phyloP scores from a whole-genome alignment of 805 yeast species.

The Wickerhamomyces canadensis region DNA sequence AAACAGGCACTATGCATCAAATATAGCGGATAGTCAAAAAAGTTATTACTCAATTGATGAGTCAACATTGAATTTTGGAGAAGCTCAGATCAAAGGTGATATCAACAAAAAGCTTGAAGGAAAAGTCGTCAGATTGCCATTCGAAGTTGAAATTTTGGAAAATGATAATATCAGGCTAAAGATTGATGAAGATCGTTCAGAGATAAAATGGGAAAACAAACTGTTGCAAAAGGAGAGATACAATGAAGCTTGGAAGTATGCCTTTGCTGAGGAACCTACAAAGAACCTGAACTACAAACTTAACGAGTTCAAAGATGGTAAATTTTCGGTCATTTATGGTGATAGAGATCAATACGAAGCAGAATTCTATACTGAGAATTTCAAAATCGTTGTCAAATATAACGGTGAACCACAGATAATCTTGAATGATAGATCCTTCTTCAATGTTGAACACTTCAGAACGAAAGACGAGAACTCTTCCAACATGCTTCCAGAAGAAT shows the following conservation, averaged over 20 bases:
- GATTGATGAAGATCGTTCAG: constrained; percentile 53
- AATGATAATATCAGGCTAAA: constrained; percentile 56
- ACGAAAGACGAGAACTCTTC: constrained; percentile 33
- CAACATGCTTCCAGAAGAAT: constrained; percentile 52
- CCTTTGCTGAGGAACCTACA: constrained; percentile 34
- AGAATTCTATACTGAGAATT: constrained; percentile 39
- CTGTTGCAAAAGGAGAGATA: constrained; percentile 45
- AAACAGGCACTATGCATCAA: constrained; percentile 59
- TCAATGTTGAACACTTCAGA: constrained; percentile 84
- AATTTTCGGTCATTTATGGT: constrained; percentile 31
- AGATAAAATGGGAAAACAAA: constrained; percentile 17
- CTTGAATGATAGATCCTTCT: constrained; percentile 61
- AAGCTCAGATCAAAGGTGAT: constrained; percentile 37
- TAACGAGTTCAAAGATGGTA: constrained; percentile 18
- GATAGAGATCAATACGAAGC: constrained; percentile 34
- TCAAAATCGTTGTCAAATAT: constrained; percentile 44
- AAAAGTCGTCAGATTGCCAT: constrained; percentile 44
- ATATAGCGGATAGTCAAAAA: constrained; percentile 21
- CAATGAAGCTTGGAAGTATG: constrained; percentile 55
- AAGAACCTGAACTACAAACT: constrained; percentile 9
- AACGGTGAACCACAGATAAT: constrained; percentile 43
- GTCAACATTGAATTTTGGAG: constrained; percentile 25
- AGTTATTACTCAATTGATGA: constrained; percentile 39
- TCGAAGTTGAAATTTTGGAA: constrained; percentile 49
- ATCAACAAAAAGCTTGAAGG: constrained; percentile 41